A percentile compares a stretch with the other conserved stretches of the same genome.
phyloP scores from a whole-genome alignment of 441 rosid species.

The Eruca vesicaria region DNA sequence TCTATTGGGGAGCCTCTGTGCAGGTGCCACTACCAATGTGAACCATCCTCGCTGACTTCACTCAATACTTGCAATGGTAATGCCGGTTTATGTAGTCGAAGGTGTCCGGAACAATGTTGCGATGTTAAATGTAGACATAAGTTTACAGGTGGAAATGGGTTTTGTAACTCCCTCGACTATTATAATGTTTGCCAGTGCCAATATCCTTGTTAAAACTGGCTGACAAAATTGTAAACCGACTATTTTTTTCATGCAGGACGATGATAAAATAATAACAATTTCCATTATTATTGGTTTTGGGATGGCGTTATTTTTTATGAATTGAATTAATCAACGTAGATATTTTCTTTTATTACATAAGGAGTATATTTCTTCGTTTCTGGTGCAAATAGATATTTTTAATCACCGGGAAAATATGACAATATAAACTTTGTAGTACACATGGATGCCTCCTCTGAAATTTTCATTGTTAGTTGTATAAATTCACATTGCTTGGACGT shows the following conservation, averaged over 20 bases:
- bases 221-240: neutral
- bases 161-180: conserved; percentile 4
- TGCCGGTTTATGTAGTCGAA: conserved; percentile 17
- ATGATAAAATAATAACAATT: neutral
- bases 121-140: conserved; percentile 9
- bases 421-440: neutral
- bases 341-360: neutral
- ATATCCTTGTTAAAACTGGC: neutral
- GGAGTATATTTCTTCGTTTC: neutral
- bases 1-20: neutral
- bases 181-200: conserved; percentile 8
- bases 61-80: conserved; percentile 1
- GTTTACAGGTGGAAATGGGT: conserved; percentile 15
- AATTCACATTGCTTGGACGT: no score
- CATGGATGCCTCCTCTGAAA: neutral
- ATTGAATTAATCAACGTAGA: neutral
- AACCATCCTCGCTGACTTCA: neutral
- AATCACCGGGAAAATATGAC: neutral
- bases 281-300: neutral
- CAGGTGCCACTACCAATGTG: conserved; percentile 10
- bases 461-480: neutral
- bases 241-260: neutral
- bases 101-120: conserved; percentile 9
- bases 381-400: neutral
- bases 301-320: neutral